A percentile compares a stretch with the other conserved stretches of the same genome.
These are phyloP conservation scores for Pseudopediastrum boryanum DNA, from an alignment of 139 green algal species.

Conservation along the genomic window DNA sequence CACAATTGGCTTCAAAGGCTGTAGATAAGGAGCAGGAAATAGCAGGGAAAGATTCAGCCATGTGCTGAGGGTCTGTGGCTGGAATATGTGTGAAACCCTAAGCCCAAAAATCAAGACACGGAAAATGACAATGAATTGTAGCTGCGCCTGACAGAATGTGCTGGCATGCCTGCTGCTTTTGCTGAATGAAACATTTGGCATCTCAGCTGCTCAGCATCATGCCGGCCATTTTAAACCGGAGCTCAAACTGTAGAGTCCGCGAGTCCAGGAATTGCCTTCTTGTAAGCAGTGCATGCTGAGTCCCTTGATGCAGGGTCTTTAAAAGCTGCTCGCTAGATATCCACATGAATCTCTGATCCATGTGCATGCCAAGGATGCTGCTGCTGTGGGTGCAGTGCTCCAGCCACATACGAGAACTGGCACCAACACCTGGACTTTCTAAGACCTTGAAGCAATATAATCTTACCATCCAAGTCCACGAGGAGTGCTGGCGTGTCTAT, in stretches of 20 bases:
- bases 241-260: too few species aligned
- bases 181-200: background rate
- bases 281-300: too few species aligned
- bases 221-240: too few species aligned
- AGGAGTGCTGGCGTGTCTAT: conserved; percentile 30
- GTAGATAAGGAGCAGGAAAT: background rate
- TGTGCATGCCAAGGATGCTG: too few species aligned
- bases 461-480: conserved; percentile 27
- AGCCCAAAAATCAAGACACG: background rate
- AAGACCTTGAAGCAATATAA: too few species aligned
- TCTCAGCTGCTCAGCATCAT: background rate
- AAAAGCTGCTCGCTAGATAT: too few species aligned
- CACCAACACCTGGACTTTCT: too few species aligned
- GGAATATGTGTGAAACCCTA: background rate
- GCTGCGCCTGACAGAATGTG: background rate
- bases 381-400: too few species aligned
- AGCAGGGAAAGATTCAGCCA: background rate
- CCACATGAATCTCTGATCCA: too few species aligned
- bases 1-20: conserved; percentile 44
- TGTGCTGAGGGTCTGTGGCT: background rate
- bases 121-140: background rate
- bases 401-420: too few species aligned
- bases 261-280: too few species aligned
- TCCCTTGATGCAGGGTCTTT: too few species aligned
- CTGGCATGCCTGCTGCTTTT: background rate